Evolutionary conservation across 208 protist species (phyloP).

Genomic region (Acanthamoeba sp.): DNA sequence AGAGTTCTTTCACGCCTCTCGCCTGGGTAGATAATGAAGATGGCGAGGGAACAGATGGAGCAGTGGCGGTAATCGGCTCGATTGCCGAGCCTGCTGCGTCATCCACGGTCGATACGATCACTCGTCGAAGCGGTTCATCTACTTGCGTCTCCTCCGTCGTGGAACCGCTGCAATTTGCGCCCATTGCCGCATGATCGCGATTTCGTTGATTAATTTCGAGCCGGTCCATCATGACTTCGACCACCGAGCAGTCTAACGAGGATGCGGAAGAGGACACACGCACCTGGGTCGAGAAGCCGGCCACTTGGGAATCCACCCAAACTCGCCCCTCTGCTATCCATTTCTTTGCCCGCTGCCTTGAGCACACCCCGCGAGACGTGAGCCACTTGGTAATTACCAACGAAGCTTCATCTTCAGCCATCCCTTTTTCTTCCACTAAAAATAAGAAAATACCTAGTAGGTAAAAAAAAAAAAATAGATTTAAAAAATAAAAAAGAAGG

Average conservation of each 20-base stretch:
- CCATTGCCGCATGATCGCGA: not conserved
- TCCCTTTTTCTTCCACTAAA: no score
- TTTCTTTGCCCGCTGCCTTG: conserved; percentile 29
- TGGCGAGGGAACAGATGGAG: no score
- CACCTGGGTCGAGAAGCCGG: conserved; percentile 19
- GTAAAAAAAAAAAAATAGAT: no score
- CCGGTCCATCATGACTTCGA: not conserved
- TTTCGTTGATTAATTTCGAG: not conserved
- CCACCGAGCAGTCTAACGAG: not conserved
- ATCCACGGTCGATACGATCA: not conserved
- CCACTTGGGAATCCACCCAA: not conserved
- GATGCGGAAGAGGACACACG: not conserved
- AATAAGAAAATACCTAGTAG: no score
- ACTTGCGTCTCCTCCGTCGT: no score
- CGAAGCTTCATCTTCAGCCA: no score
- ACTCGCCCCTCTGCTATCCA: conserved; percentile 21
- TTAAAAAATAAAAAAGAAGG: no score
- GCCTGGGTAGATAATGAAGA: no score
- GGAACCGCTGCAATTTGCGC: not conserved
- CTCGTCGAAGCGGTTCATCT: not conserved
- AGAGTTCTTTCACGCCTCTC: not conserved
- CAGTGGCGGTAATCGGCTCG: no score
- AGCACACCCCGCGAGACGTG: conserved; percentile 3
- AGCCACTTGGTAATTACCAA: not conserved
- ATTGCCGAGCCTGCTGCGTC: no score